Evolutionary conservation across 1,139 yeast species (phyloP).

Genomic region (Meyerozyma elateridarum): DNA sequence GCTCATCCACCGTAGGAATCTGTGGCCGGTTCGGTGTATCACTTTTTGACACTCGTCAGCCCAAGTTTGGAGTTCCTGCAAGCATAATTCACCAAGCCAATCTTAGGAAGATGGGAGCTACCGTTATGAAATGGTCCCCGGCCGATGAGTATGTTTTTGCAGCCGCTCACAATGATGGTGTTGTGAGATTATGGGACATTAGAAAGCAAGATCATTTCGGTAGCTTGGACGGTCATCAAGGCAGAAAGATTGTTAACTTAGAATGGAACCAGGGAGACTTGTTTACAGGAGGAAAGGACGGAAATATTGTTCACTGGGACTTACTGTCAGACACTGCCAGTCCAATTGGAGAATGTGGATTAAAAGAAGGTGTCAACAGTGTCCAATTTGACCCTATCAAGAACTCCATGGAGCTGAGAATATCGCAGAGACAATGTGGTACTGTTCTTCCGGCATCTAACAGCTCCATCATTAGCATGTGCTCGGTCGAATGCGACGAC

Average conservation of each 20-base stretch:
- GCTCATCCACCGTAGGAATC: constrained; percentile 41
- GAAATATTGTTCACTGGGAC: constrained; percentile 73
- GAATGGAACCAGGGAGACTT: constrained; percentile 62
- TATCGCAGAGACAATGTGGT: constrained; percentile 54
- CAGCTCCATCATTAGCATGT: constrained; percentile 42
- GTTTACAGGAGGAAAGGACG: constrained; percentile 67
- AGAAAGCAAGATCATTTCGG: constrained; percentile 55
- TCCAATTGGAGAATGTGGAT: constrained; percentile 25
- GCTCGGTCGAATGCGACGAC: constrained; percentile 26
- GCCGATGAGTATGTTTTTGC: constrained; percentile 58
- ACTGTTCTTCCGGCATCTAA: constrained; percentile 56
- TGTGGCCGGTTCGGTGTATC: constrained; percentile 72
- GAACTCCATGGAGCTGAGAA: constrained; percentile 26
- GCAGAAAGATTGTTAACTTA: constrained; percentile 44
- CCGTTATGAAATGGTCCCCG: constrained; percentile 60
- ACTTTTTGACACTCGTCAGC: constrained; percentile 57
- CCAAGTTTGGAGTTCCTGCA: constrained; percentile 33
- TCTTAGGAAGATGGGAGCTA: constrained; percentile 22
- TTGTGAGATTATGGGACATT: constrained; percentile 71
- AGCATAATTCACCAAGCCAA: constrained; percentile 13
- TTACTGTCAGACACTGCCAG: constrained; percentile 28
- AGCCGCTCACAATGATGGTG: constrained; percentile 57
- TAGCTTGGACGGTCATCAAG: constrained; percentile 53
- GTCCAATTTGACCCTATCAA: constrained; percentile 31
- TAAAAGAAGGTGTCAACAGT: constrained; percentile 45